phyloP scores from a whole-genome alignment of 768 basidiomycete genomes.

The Lactarius quietus region DNA sequence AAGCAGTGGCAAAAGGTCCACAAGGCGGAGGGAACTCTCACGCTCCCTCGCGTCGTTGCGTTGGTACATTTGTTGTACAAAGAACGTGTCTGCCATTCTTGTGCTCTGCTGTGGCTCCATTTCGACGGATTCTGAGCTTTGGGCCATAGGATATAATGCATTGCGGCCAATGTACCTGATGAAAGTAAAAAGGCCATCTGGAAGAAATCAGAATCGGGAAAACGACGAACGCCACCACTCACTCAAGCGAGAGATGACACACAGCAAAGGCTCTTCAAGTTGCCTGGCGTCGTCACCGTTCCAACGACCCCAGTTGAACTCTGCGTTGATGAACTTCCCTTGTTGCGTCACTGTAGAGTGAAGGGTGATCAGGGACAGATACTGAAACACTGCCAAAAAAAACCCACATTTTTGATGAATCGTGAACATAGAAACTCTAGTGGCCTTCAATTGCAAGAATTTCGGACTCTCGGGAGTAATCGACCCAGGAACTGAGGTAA shows the following conservation, averaged over 20 bases:
- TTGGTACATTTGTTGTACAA: conserved; percentile 35
- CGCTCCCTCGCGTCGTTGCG: conserved; percentile 32
- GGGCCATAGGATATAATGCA: conserved; percentile 2
- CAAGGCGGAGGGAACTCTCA: conserved; percentile 32
- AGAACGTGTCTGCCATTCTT: conserved; percentile 35
- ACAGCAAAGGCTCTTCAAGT: conserved; percentile 37
- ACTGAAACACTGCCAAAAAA: background rate
- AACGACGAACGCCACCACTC: conserved; percentile 10
- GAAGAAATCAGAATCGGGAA: conserved; percentile 9
- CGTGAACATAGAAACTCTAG: conserved; percentile 28
- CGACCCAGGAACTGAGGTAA: conserved; percentile 27
- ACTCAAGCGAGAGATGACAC: conserved; percentile 38
- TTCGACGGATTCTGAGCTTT: conserved; percentile 12
- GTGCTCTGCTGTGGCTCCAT: conserved; percentile 16
- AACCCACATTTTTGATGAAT: conserved; percentile 33
- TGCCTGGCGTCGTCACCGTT: conserved; percentile 41
- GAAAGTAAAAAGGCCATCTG: conserved; percentile 37
- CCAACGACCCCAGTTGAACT: conserved; percentile 47
- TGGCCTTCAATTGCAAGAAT: conserved; percentile 25
- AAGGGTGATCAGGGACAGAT: background rate
- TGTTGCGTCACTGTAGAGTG: conserved; percentile 33
- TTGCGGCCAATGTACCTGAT: conserved; percentile 30
- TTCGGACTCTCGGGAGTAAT: conserved; percentile 29
- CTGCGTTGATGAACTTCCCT: conserved; percentile 38
- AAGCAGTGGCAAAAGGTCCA: conserved; percentile 37